Evolutionary conservation across 23 red algal species (phyloP).

Genomic region (Agarophyton chilense): DNA sequence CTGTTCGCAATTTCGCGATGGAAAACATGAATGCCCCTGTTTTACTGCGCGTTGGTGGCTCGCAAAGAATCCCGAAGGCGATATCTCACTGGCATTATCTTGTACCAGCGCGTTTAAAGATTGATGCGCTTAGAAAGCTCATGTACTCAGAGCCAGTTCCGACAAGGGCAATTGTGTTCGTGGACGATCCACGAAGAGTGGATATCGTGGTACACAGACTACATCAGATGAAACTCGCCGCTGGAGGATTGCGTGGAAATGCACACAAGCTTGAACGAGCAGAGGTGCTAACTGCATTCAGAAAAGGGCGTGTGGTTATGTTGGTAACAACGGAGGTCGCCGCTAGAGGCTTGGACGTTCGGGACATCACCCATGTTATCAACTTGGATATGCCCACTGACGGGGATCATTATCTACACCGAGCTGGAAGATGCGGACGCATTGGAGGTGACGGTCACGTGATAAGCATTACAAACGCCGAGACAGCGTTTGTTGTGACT

Average conservation of each 20-base stretch:
- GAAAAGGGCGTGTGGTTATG: slow-evolving; percentile 50
- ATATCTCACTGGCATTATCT: slow-evolving; percentile 72
- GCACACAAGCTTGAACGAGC: slow-evolving; percentile 81
- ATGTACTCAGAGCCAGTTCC: slow-evolving; percentile 69
- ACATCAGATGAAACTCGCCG: slow-evolving; percentile 66
- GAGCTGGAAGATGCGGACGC: slow-evolving; percentile 87
- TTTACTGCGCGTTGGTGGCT: slow-evolving; percentile 67
- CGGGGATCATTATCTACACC: slow-evolving; percentile 93
- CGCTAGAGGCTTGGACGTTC: slow-evolving; percentile 93
- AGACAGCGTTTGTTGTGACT: slow-evolving; percentile 68
- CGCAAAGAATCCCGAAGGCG: slow-evolving; percentile 59
- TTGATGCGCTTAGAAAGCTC: slow-evolving; percentile 72
- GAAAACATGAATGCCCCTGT: slow-evolving; percentile 36
- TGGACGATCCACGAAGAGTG: slow-evolving; percentile 77
- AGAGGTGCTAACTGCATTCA: slow-evolving; percentile 76
- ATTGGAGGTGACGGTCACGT: slow-evolving; percentile 61
- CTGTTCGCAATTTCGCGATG: slow-evolving; percentile 63
- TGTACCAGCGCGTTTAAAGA: slow-evolving; percentile 67
- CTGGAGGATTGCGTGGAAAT: slow-evolving; percentile 69
- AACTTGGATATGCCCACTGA: slow-evolving; percentile 94
- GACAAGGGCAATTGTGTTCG: slow-evolving; percentile 62
- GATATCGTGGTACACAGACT: slow-evolving; percentile 68
- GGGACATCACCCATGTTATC: slow-evolving; percentile 84
- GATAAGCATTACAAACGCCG: slow-evolving; percentile 61
- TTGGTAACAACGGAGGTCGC: slow-evolving; percentile 93